Evolutionary conservation across 352 stramenopile species (phyloP).

Genomic region (Blastocystis sp.): DNA sequence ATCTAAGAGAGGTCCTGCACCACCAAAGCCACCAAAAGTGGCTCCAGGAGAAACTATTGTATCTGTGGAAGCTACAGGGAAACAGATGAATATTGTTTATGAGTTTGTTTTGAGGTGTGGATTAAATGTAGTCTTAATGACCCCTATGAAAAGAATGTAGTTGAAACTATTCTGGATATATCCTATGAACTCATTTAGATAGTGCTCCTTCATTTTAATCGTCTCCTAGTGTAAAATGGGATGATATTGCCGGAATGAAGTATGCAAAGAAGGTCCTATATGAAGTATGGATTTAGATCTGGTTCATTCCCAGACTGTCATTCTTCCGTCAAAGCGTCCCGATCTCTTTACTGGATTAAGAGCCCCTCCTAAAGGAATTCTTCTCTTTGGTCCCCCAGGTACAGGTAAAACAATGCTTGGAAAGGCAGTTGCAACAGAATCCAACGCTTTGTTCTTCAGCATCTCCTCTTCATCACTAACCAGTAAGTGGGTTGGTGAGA

Average conservation of each 20-base stretch:
- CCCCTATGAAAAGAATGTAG: slow-evolving; percentile 46
- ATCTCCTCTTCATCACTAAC: slow-evolving; percentile 83
- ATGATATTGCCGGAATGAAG: slow-evolving; percentile 79
- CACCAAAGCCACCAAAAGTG: background rate
- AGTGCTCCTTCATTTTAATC: slow-evolving; percentile 72
- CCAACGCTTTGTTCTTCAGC: slow-evolving; percentile 71
- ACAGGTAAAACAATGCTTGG: slow-evolving; percentile 81
- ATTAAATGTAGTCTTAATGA: slow-evolving; percentile 14
- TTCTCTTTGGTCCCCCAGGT: slow-evolving; percentile 82
- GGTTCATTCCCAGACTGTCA: slow-evolving; percentile 78
- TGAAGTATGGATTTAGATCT: slow-evolving; percentile 79
- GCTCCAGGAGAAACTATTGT: background rate
- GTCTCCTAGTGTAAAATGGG: slow-evolving; percentile 78
- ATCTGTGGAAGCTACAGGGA: background rate
- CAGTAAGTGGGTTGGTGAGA: slow-evolving; percentile 84
- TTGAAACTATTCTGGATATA: slow-evolving; percentile 49
- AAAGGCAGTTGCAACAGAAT: slow-evolving; percentile 68
- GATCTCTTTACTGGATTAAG: slow-evolving; percentile 88
- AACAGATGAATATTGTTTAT: background rate
- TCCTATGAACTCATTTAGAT: background rate
- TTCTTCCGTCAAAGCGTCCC: slow-evolving; percentile 89
- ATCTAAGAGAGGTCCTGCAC: background rate
- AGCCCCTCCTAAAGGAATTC: slow-evolving; percentile 79
- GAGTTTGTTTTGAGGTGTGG: background rate
- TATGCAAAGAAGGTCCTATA: slow-evolving; percentile 83